Base-by-base conservation (phyloP, 768 basidiomycete genomes). In the Pleurotus cornucopiae region DNA sequence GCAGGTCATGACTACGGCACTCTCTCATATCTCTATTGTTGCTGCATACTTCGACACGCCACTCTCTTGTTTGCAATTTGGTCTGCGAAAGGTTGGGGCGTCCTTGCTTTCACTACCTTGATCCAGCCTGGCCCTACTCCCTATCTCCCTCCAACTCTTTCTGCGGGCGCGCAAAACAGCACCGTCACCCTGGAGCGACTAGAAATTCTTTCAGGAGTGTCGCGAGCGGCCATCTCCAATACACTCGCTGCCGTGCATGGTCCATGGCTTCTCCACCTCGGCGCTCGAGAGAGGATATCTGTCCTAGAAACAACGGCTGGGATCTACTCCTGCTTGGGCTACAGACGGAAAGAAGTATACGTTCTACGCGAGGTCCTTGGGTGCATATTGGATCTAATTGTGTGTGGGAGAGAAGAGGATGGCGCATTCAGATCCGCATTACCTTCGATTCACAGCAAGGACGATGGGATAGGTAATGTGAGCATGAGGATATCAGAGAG, bases 71-170 rank as follows among this genome's bases (percentile, higher is more conserved):
- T 91, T 64, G 79, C 89, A 18, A 73, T 92, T 6, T 89, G 90
- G 89, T 84, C 88, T 45, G 82, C 87, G n/a, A 89, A 91, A 67
- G 93, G 93, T 20, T 93, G 92, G 87, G 89, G 91, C 2, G 81
- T 85, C 0, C 74, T 89, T 26, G 86, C 91, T 2, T 85, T 92
- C 60, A 81, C 83, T 14, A 81, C 82, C 16, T 86, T 92, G 84
- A 69, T 93, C 41, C 85, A 84, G 61, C 80, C 84, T 26, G 84
- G 77, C 43, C 75, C 82, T 6, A 77, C 75, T 38, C 81, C 79
- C 6, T 82, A 79, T 62, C 72, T 84, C 58, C 83, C 87, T 16
- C 84, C 84, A 9, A 81, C 83, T 0, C 69, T 84, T 41, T 71
- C 80, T 6, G 73, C 76, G 45, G 73, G 72, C 6, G 74, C 77